Evolutionary conservation across 768 basidiomycete genomes (phyloP).

Genomic region (Boletus subcaerulescens): DNA sequence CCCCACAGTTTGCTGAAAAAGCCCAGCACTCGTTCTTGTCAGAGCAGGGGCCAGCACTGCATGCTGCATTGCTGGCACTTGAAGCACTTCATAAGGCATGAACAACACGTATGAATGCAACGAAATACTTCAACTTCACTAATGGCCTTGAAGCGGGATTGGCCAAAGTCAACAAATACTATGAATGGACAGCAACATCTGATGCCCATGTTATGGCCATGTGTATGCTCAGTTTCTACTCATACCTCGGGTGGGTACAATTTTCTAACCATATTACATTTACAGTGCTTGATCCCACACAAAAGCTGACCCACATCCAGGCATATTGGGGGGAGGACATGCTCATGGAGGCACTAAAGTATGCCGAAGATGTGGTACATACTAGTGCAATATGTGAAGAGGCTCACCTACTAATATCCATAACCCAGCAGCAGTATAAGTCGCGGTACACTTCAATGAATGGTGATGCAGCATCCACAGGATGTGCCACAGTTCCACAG

Average conservation of each 20-base stretch:
- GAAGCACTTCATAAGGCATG: constrained; percentile 8
- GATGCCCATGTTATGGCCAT: constrained; percentile 5
- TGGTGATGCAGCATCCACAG: too few relatives aligned
- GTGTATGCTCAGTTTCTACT: neutral
- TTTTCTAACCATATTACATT: too few relatives aligned
- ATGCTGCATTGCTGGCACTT: neutral
- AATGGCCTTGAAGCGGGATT: neutral
- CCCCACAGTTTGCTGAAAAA: neutral
- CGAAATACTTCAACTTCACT: neutral
- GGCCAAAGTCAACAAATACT: neutral
- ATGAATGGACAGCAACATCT: neutral
- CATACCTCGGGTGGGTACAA: too few relatives aligned
- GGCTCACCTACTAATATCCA: too few relatives aligned
- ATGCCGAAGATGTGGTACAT: too few relatives aligned
- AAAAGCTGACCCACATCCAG: neutral
- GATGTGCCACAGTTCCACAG: too few relatives aligned
- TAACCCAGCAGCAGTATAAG: too few relatives aligned
- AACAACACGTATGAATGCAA: neutral
- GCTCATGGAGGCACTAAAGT: too few relatives aligned
- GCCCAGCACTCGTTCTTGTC: constrained; percentile 4
- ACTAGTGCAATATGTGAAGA: too few relatives aligned
- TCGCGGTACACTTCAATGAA: too few relatives aligned
- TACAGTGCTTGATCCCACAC: neutral
- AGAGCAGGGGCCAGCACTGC: neutral
- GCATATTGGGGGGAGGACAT: too few relatives aligned